phyloP scores from a whole-genome alignment of 352 stramenopile species.

The Plasmopara viticola region DNA sequence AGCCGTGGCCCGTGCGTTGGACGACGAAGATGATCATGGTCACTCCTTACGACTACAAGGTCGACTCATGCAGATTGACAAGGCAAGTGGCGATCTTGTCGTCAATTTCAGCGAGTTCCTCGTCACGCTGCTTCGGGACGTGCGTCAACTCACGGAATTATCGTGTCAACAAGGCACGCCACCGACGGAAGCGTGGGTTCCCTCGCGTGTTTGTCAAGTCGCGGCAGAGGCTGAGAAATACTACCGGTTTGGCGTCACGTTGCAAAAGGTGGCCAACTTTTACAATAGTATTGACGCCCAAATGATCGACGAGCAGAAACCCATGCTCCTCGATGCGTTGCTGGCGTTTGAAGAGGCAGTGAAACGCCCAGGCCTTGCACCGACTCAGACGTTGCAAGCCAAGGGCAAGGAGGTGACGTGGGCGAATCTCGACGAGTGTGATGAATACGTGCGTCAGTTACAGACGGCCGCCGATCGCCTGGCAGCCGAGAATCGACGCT shows the following conservation, averaged over 20 bases:
- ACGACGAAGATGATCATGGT: slow-evolving; percentile 55
- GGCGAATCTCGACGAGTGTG: slow-evolving; percentile 88
- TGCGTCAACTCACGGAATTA: slow-evolving; percentile 90
- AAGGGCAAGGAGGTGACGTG: slow-evolving; percentile 81
- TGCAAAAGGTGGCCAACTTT: slow-evolving; percentile 96
- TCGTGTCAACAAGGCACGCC: slow-evolving; percentile 35
- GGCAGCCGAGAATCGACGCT: slow-evolving; percentile 83
- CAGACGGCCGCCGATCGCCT: slow-evolving; percentile 87
- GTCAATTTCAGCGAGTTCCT: slow-evolving; percentile 93
- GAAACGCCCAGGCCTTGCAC: slow-evolving; percentile 47
- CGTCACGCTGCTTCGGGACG: slow-evolving; percentile 88
- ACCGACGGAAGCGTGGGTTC: slow-evolving; percentile 56
- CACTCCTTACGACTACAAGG: slow-evolving; percentile 70
- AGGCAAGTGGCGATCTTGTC: slow-evolving; percentile 71
- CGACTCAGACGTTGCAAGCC: slow-evolving; percentile 32
- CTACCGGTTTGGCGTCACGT: slow-evolving; percentile 91
- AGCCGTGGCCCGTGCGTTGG: slow-evolving; percentile 57
- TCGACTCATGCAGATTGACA: slow-evolving; percentile 89
- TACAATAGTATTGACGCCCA: slow-evolving; percentile 94
- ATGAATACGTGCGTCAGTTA: slow-evolving; percentile 89
- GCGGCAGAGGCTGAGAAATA: slow-evolving; percentile 87
- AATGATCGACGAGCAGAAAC: slow-evolving; percentile 93
- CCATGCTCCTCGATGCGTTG: slow-evolving; percentile 91
- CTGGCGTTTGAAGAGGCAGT: slow-evolving; percentile 88
- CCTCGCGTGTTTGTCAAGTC: slow-evolving; percentile 57